A percentile compares a stretch with the other conserved stretches of the same genome.
Evolutionary conservation across 140 eudicot genomes (phyloP).

Genomic region (Stevia rebaudiana): DNA sequence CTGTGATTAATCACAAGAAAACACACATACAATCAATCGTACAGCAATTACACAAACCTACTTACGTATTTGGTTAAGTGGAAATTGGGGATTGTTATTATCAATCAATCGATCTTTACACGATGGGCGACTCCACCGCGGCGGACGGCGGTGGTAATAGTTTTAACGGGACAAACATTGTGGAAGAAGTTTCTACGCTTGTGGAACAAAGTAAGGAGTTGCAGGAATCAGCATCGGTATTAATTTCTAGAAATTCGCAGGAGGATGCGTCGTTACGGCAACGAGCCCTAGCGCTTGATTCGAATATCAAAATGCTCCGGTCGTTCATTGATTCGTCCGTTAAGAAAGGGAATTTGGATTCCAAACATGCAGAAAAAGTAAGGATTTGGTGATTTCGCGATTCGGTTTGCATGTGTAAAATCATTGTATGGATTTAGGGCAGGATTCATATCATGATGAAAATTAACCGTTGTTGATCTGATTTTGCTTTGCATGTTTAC

Average conservation of each 20-base stretch:
- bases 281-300: constrained; percentile 60
- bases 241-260: constrained; percentile 53
- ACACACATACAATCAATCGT: constrained; percentile 6
- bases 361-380: constrained; percentile 67
- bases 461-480: neutral
- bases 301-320: constrained; percentile 47
- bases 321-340: constrained; percentile 36
- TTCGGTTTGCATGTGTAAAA: neutral
- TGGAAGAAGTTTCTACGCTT: constrained; percentile 49
- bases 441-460: neutral
- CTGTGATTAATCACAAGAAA: neutral
- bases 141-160: constrained; percentile 23
- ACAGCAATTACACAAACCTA: neutral
- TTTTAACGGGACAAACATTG: constrained; percentile 26
- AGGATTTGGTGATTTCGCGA: constrained; percentile 7
- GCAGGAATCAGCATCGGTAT: constrained; percentile 71
- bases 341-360: constrained; percentile 37
- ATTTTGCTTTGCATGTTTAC: constrained; percentile 9
- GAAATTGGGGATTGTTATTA: constrained; percentile 7
- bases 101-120: constrained; percentile 4
- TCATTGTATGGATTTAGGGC: neutral
- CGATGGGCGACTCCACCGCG: constrained; percentile 56
- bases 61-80: constrained; percentile 8
- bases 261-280: constrained; percentile 77
- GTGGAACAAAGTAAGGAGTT: constrained; percentile 77